Evolutionary conservation across 805 yeast species (phyloP), one percentile per base, ranked within the genome.

Genomic region (Metschnikowia dekortorum): DNA sequence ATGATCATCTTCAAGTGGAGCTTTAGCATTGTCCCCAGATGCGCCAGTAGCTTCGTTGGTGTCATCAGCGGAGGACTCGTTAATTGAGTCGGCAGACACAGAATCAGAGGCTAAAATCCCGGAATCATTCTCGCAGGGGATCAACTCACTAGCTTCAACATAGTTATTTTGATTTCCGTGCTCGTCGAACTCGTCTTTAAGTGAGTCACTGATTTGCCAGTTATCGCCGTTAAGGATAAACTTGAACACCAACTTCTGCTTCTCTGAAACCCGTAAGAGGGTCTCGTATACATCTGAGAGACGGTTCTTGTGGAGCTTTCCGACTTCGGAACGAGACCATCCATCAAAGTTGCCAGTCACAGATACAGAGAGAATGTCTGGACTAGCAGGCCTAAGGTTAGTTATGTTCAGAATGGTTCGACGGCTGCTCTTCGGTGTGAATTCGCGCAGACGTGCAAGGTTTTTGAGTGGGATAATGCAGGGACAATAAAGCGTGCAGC

Each of bases 311-410:
- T 41, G 13, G 9, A 51, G 53, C 33, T 59, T 55, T 4, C 62
- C 59, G 6, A n/a, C 9, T n/a, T 44, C 52, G 8, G 59, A 59
- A 48, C 60, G 58, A 10, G 66, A 50, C 78, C 78, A 73, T 49
- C 66, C 56, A 53, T 73, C 76, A 55, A 73, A 73, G 54, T 59
- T 65, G 6, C 78, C 78, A 1, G 77, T 72, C 22, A 73, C 67
- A 30, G 64, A 65, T 28, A 73, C 66, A 8, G 67, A 57, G 6
- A 52, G 40, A n/a, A 49, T 36, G n/a, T 48, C 57, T 28, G 54
- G 53, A 30, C 31, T 41, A 9, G 53, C 47, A 16, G 61, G 59
- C 59, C 60, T 57, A 42, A 30, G 13, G 49, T 53, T 50, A 46
- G 49, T 35, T 46, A 13, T 34, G 14, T 34, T 22, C 22, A 22